Conservation (phyloP, 1,284 basidiomycete species). For the Blastosporella zonata region DNA sequence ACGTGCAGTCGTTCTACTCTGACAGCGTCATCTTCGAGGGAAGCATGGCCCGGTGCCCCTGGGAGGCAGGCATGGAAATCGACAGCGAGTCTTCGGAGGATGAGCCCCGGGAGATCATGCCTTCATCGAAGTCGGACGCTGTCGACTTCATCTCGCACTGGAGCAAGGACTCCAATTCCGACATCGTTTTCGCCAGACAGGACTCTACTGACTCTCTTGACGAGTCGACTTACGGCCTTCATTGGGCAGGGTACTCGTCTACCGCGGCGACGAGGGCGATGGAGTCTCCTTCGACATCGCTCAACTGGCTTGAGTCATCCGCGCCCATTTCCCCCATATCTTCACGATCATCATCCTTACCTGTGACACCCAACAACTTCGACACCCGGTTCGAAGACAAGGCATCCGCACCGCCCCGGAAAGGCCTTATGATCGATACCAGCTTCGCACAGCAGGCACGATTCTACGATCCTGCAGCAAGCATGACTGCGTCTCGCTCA, state of each 20-base stretch:
- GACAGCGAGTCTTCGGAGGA: slow-evolving; percentile 50
- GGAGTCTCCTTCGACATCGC: slow-evolving; percentile 23
- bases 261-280: slow-evolving; percentile 24
- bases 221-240: slow-evolving; percentile 34
- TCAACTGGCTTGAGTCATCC: slow-evolving; percentile 20
- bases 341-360: slow-evolving; percentile 40
- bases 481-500: slow-evolving; percentile 48
- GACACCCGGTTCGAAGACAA: slow-evolving; percentile 40
- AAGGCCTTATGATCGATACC: slow-evolving; percentile 60
- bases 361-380: slow-evolving; percentile 49
- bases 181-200: slow-evolving; percentile 57
- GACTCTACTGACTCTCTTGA: slow-evolving; percentile 30
- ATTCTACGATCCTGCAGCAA: slow-evolving; percentile 50
- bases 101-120: slow-evolving; percentile 26
- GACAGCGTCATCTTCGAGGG: slow-evolving; percentile 75
- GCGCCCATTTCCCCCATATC: slow-evolving; percentile 37
- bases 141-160: slow-evolving; percentile 45
- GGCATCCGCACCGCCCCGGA: slow-evolving; percentile 31
- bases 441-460: slow-evolving; percentile 43
- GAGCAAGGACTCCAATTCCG: slow-evolving; percentile 64
- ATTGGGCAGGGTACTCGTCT: slow-evolving; percentile 28
- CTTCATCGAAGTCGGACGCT: slow-evolving; percentile 29
- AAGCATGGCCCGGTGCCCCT: slow-evolving; percentile 78
- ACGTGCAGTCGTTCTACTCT: slow-evolving; percentile 68
- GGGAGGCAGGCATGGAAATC: slow-evolving; percentile 73